Evolutionary conservation across 73 alveolate species (phyloP).

Genomic region (Loxodes magnus): DNA sequence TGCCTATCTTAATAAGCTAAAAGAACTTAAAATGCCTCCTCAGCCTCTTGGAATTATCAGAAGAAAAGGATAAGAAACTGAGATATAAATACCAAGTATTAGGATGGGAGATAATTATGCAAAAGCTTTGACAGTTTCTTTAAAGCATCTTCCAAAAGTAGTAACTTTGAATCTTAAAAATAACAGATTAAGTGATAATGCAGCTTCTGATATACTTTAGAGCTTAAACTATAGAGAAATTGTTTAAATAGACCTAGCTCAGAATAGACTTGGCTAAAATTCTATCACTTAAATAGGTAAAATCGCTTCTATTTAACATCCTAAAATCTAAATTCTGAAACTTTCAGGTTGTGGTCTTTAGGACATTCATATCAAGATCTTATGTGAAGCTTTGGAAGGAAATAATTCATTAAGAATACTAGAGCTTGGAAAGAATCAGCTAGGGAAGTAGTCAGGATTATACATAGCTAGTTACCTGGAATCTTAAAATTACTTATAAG

Average conservation of each 20-base stretch:
- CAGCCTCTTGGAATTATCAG: constrained; percentile 11
- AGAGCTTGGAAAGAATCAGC: background rate
- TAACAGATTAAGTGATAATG: constrained; percentile 5
- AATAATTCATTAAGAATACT: background rate
- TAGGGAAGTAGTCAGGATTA: too few species aligned
- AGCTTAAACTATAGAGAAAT: background rate
- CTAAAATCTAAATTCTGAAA: background rate
- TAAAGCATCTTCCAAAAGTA: constrained; percentile 1
- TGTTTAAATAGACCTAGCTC: background rate
- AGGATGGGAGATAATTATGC: constrained; percentile 16
- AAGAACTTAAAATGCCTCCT: constrained; percentile 5
- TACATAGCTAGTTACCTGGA: too few species aligned
- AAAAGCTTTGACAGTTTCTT: constrained; percentile 1
- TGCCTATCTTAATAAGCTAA: background rate
- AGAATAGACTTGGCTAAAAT: background rate
- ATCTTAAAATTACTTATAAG: constrained; percentile 5
- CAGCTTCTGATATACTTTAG: background rate
- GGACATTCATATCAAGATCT: background rate
- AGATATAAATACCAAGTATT: background rate
- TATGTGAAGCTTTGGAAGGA: background rate
- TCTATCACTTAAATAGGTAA: background rate
- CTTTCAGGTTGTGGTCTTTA: constrained; percentile 2
- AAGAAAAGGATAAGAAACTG: background rate
- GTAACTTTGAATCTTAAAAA: background rate
- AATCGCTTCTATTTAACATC: background rate